A percentile compares a stretch with the other conserved stretches of the same genome.
phyloP scores from a whole-genome alignment of 441 rosid genomes.

The Corymbia citriodora region DNA sequence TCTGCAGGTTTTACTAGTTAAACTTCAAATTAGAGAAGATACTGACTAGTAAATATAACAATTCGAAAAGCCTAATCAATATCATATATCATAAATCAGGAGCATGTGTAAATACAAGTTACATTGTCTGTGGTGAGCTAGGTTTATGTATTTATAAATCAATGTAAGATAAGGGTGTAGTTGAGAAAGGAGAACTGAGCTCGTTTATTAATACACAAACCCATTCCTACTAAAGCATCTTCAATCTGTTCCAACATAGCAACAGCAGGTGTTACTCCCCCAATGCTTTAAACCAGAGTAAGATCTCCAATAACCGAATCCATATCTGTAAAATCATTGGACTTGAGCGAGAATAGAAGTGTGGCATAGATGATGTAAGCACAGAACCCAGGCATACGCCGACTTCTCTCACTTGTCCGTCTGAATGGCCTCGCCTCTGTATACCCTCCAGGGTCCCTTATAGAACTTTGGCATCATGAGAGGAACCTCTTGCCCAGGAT shows the following conservation, averaged over 20 bases:
- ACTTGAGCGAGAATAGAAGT: background rate
- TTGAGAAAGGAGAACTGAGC: background rate
- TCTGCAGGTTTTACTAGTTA: background rate
- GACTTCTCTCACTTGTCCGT: slow-evolving; percentile 24
- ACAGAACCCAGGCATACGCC: background rate
- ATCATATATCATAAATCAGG: background rate
- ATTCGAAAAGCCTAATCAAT: background rate
- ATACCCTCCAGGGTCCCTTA: slow-evolving; percentile 76
- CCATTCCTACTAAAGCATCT: background rate
- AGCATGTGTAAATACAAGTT: background rate
- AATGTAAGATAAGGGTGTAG: background rate
- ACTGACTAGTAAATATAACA: background rate
- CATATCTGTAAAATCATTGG: background rate
- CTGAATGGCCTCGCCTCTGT: slow-evolving; percentile 55
- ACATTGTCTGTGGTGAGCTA: background rate
- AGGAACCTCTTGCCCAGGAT: slow-evolving; percentile 78
- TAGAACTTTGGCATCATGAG: slow-evolving; percentile 72
- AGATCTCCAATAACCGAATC: background rate
- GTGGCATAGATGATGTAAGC: background rate
- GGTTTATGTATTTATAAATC: background rate
- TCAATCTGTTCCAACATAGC: background rate
- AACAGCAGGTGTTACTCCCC: background rate
- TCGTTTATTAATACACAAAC: background rate
- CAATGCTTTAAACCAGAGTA: background rate
- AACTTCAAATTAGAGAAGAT: background rate